Evolutionary conservation across 345 rosid species (phyloP).

Genomic region (Noccaea bulbosa): DNA sequence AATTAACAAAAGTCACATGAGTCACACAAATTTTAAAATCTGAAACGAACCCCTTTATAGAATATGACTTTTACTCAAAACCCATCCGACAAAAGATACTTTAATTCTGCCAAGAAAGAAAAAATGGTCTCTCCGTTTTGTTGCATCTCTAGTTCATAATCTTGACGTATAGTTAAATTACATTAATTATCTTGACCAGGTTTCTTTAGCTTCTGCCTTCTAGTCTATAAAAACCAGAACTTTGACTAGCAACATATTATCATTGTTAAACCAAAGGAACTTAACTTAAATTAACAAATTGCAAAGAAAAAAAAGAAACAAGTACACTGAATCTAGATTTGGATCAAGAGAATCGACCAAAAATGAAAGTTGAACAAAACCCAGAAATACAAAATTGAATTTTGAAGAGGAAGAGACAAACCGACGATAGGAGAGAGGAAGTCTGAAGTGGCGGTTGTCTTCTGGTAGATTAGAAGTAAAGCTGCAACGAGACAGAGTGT

Average conservation of each 20-base stretch:
- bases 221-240: background rate
- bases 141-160: background rate
- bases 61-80: background rate
- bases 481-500: slow-evolving; percentile 36
- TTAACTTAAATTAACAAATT: no score
- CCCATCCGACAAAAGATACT: slow-evolving; percentile 25
- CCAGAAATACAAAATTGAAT: background rate
- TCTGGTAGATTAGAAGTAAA: slow-evolving; percentile 38
- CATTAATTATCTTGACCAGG: no score
- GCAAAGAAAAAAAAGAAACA: no score
- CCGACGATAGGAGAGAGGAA: slow-evolving; percentile 34
- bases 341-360: background rate
- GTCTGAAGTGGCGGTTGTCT: slow-evolving; percentile 39
- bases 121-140: slow-evolving; percentile 5
- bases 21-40: slow-evolving; percentile 11
- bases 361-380: slow-evolving; percentile 3
- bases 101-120: background rate
- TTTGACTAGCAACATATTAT: slow-evolving; percentile 3
- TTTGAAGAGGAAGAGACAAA: slow-evolving; percentile 11
- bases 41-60: slow-evolving; percentile 1
- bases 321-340: background rate
- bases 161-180: no score
- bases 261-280: background rate
- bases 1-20: background rate
- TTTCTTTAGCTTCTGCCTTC: background rate